Evolutionary conservation across 2,329 filamentous ascomycete genomes (phyloP).

Genomic region (Samsoniella hepiali): DNA sequence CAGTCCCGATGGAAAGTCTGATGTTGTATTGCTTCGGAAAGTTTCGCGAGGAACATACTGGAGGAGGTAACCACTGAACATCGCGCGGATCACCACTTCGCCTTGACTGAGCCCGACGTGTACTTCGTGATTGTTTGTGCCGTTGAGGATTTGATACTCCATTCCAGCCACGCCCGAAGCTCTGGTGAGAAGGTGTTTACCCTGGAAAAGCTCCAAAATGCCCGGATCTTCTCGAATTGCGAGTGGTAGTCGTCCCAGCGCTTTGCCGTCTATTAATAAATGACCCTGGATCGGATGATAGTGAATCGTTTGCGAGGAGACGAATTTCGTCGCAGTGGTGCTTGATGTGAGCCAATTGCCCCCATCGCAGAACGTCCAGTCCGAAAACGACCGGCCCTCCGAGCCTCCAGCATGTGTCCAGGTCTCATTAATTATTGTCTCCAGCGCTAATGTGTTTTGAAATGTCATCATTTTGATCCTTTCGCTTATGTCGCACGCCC

Average conservation of each 20-base stretch:
- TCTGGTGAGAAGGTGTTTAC: slow-evolving; percentile 47
- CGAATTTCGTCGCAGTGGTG: neutral
- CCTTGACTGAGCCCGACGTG: slow-evolving; percentile 51
- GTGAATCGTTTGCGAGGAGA: slow-evolving; percentile 27
- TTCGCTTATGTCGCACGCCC: slow-evolving; percentile 12
- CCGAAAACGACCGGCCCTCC: neutral
- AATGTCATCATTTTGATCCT: neutral
- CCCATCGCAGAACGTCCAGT: neutral
- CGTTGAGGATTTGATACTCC: slow-evolving; percentile 41
- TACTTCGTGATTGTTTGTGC: slow-evolving; percentile 31
- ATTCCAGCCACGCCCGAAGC: slow-evolving; percentile 53
- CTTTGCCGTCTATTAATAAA: slow-evolving; percentile 35
- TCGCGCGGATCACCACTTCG: neutral
- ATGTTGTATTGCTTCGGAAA: slow-evolving; percentile 28
- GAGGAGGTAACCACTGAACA: neutral
- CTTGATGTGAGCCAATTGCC: slow-evolving; percentile 1
- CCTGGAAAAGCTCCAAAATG: slow-evolving; percentile 52
- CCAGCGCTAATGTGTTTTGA: neutral
- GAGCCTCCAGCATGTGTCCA: neutral
- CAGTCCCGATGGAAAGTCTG: slow-evolving; percentile 51
- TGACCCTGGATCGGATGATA: slow-evolving; percentile 34
- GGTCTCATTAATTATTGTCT: neutral
- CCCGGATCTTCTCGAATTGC: slow-evolving; percentile 42
- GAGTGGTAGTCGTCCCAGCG: slow-evolving; percentile 47
- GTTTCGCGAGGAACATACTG: slow-evolving; percentile 18